phyloP scores from a whole-genome alignment of 2,329 filamentous ascomycete species.

The Ophiocordyceps camponoti-rufipedis region DNA sequence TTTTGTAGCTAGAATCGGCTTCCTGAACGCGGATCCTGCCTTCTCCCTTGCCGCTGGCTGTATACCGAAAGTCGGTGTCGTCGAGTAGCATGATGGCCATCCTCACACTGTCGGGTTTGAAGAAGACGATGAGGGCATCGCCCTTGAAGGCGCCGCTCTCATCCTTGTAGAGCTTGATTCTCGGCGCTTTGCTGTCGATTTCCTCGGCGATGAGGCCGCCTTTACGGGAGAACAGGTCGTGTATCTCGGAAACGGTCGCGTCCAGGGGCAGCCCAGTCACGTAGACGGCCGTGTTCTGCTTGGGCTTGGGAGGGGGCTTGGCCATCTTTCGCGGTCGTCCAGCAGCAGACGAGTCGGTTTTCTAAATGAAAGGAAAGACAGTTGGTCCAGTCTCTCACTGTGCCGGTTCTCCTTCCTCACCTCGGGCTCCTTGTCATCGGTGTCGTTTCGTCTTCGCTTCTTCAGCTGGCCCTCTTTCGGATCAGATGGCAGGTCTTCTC shows the following conservation, averaged over 20 bases:
- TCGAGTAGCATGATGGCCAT: slow-evolving; percentile 69
- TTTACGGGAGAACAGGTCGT: slow-evolving; percentile 64
- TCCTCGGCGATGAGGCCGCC: slow-evolving; percentile 88
- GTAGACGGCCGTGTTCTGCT: slow-evolving; percentile 78
- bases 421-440: slow-evolving; percentile 17
- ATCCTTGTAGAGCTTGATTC: slow-evolving; percentile 86
- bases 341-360: slow-evolving; percentile 14
- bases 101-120: slow-evolving; percentile 82
- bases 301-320: slow-evolving; percentile 29
- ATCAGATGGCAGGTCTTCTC: slow-evolving; percentile 9
- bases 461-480: slow-evolving; percentile 9
- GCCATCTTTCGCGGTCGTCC: slow-evolving; percentile 25
- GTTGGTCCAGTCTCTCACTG: no score
- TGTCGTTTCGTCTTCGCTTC: slow-evolving; percentile 24
- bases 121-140: slow-evolving; percentile 84
- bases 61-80: slow-evolving; percentile 62
- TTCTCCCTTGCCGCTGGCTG: slow-evolving; percentile 26
- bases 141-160: slow-evolving; percentile 76
- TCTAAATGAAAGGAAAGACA: slow-evolving; percentile 4
- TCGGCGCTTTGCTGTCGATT: slow-evolving; percentile 70
- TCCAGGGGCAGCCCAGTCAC: slow-evolving; percentile 75
- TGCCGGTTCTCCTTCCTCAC: slow-evolving; percentile 16
- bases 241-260: slow-evolving; percentile 61
- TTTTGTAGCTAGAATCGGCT: slow-evolving; percentile 86
- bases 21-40: slow-evolving; percentile 65